Evolutionary conservation across 345 rosid species (phyloP).

Genomic region (Aurinia saxatilis): DNA sequence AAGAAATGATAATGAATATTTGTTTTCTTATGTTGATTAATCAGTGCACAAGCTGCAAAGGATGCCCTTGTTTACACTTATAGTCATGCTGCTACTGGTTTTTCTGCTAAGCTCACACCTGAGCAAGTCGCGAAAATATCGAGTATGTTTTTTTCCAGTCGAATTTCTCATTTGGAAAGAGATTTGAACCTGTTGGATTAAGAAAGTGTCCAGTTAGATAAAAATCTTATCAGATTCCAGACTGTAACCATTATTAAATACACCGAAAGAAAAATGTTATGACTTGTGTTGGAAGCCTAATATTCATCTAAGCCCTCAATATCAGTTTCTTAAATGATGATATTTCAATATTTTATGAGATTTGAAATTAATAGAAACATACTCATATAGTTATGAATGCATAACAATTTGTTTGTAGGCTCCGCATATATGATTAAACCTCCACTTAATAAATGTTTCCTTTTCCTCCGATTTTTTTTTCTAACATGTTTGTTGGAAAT

Average conservation of each 20-base stretch:
- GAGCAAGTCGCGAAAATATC: constrained; percentile 62
- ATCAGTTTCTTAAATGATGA: background rate
- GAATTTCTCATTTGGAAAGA: background rate
- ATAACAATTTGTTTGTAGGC: background rate
- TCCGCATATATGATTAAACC: too few species aligned
- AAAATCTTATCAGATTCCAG: too few species aligned
- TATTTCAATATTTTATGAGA: background rate
- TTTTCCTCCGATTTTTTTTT: too few species aligned
- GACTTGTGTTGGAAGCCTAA: background rate
- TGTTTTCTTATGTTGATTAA: background rate
- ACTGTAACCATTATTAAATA: too few species aligned
- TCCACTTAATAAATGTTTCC: too few species aligned
- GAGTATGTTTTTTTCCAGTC: constrained; percentile 31
- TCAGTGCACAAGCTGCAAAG: constrained; percentile 76
- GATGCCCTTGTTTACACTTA: constrained; percentile 70
- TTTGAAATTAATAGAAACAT: background rate
- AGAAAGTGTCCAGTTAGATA: too few species aligned
- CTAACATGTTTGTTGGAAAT: too few species aligned
- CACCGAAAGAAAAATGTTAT: background rate
- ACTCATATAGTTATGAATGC: background rate
- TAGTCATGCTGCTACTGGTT: constrained; percentile 77
- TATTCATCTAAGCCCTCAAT: too few species aligned
- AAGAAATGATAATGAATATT: too few species aligned
- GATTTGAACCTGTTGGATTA: background rate
- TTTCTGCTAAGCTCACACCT: constrained; percentile 84